Conservation (phyloP, 208 protist species). For the Acanthamoeba castellanii region DNA sequence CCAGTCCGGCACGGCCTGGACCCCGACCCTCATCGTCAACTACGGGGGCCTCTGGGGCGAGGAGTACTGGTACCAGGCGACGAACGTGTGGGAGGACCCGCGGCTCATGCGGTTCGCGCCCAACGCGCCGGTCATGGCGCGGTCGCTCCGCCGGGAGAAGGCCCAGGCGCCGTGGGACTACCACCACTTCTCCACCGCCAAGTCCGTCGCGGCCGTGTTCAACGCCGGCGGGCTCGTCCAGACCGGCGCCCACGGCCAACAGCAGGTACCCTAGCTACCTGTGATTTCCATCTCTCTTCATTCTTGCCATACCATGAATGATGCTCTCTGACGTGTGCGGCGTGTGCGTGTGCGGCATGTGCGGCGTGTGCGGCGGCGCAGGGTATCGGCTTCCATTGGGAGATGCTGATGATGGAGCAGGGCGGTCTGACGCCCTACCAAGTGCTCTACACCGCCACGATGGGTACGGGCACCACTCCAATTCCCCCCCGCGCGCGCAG, state of each 20-base stretch:
- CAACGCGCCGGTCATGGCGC: background rate
- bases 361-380: background rate
- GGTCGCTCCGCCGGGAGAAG: background rate
- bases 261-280: background rate
- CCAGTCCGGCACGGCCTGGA: background rate
- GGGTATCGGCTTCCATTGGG: background rate
- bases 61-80: slow-evolving; percentile 50
- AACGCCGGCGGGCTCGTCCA: background rate
- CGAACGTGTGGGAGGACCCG: slow-evolving; percentile 3
- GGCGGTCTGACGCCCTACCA: background rate
- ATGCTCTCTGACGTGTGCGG: too few relatives aligned
- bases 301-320: too few relatives aligned
- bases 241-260: slow-evolving; percentile 41
- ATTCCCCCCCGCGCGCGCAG: too few relatives aligned
- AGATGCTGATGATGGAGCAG: background rate
- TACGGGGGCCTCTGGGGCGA: background rate
- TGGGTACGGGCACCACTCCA: background rate
- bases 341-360: too few relatives aligned
- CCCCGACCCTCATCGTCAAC: slow-evolving; percentile 47
- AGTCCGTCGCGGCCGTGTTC: background rate
- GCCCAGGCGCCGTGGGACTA: slow-evolving; percentile 8
- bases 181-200: background rate
- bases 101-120: slow-evolving; percentile 26
- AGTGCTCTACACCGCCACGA: background rate
- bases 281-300: background rate